A percentile compares a stretch with the other conserved stretches of the same genome.
These are phyloP conservation scores for Sanghuangporus sanghuang DNA, from an alignment of 1,284 basidiomycete genomes.

Conservation along the genomic window DNA sequence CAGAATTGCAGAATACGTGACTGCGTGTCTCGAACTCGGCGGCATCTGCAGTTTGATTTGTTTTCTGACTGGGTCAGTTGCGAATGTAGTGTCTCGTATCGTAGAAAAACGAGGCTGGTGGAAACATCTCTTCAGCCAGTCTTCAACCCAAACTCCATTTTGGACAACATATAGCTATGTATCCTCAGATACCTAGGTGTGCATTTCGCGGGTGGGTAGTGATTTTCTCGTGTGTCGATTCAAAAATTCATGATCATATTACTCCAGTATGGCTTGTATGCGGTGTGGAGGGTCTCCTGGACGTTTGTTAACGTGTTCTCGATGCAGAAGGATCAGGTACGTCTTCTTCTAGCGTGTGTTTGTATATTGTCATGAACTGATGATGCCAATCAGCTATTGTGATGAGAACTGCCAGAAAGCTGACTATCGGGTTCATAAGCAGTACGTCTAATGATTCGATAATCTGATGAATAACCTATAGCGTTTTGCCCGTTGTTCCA, in stretches of 20 bases:
- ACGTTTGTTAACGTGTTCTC: not conserved
- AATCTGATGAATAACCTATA: not conserved
- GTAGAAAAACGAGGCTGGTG: too few relatives aligned
- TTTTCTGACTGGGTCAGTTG: too few relatives aligned
- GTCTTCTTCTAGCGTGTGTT: not conserved
- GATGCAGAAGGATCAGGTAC: constrained; percentile 2
- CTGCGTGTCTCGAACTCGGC: too few relatives aligned
- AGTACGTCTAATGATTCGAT: not conserved
- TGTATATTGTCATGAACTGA: not conserved
- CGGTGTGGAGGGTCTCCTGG: not conserved
- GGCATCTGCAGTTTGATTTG: too few relatives aligned
- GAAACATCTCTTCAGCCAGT: too few relatives aligned
- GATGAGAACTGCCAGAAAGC: not conserved
- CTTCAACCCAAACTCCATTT: not conserved
- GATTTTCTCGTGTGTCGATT: not conserved
- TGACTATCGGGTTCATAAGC: not conserved
- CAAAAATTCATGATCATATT: not conserved
- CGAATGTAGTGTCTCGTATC: too few relatives aligned
- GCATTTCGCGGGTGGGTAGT: not conserved
- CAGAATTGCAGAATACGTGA: too few relatives aligned
- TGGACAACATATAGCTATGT: not conserved
- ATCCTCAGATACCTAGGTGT: not conserved
- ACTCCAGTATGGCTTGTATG: not conserved
- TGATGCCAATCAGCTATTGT: not conserved
- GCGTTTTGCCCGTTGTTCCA: not conserved